These are phyloP conservation scores for Podospora fimiseda DNA, from an alignment of 495 filamentous ascomycete species.

Conservation along the genomic window DNA sequence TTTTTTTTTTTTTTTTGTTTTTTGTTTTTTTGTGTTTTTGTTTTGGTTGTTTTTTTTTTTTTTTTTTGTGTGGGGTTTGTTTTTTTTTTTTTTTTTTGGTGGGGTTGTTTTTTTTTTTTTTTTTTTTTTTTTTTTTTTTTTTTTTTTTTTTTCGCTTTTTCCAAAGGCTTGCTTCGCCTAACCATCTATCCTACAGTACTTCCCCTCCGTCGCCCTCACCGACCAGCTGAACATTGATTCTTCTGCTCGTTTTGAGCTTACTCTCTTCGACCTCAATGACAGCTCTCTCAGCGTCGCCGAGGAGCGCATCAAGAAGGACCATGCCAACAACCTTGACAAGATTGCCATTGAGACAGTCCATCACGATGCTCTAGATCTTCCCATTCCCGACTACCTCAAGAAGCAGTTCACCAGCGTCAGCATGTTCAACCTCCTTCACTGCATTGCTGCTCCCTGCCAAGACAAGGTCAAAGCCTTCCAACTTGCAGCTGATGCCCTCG, in stretches of 20 bases:
- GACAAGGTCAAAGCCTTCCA: conserved; percentile 19
- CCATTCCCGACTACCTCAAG: conserved; percentile 7
- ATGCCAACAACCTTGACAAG: not conserved
- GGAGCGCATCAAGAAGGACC: conserved; percentile 5
- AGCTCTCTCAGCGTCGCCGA: conserved; percentile 17
- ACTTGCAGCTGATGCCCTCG: conserved; percentile 20
- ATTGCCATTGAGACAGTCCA: conserved; percentile 8
- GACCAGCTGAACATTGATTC: no score
- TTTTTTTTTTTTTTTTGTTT: no score
- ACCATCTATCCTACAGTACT: no score
- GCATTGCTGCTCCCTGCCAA: conserved; percentile 25
- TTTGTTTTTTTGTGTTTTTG: no score
- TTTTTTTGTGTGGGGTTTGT: no score
- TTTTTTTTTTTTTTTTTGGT: no score
- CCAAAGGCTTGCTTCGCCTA: no score
- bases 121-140: no score
- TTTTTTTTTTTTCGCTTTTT: no score
- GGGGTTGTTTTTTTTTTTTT: no score
- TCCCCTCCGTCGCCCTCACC: not conserved
- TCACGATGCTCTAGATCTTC: conserved; percentile 16
- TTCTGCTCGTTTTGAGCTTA: no score
- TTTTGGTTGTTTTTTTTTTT: no score
- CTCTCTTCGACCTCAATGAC: conserved; percentile 28
- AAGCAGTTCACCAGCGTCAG: conserved; percentile 31
- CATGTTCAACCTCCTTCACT: conserved; percentile 38